Conservation (phyloP, 257 asterid species). For the Solanum lignicaule region DNA sequence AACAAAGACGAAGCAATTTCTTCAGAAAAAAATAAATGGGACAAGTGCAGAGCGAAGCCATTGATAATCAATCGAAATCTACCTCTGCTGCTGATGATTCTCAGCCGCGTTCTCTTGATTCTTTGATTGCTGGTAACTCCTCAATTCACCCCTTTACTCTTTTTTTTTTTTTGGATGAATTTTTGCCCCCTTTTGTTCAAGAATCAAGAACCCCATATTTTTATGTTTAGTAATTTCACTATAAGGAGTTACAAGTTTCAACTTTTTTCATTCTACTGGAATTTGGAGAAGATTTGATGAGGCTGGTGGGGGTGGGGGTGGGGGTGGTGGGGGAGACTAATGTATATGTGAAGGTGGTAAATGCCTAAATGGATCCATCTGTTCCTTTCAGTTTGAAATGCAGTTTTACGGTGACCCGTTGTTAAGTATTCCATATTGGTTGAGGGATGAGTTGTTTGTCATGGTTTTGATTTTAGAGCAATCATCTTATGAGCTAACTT, state of each 20-base stretch:
- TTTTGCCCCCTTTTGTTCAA: background rate
- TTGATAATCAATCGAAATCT: background rate
- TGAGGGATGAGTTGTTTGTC: background rate
- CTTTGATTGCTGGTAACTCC: slow-evolving; percentile 31
- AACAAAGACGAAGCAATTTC: background rate
- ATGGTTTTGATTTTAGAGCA: background rate
- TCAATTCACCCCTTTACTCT: background rate
- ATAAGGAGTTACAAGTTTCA: background rate
- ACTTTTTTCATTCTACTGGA: background rate
- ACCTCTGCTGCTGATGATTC: slow-evolving; percentile 14
- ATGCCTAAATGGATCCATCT: background rate
- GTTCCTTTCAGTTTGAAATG: background rate
- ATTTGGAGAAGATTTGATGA: background rate
- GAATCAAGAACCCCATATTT: background rate
- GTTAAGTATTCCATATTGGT: background rate
- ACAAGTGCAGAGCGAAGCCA: slow-evolving; percentile 7
- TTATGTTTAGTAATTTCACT: background rate
- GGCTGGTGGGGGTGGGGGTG: background rate
- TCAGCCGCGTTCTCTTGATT: slow-evolving; percentile 44
- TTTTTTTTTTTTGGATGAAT: background rate
- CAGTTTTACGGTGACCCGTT: background rate
- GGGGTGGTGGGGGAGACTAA: background rate
- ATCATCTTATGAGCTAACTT: background rate
- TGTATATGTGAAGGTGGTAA: background rate
- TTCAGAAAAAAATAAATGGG: background rate